phyloP scores from a whole-genome alignment of 768 basidiomycete genomes.

The Termitomyces sp. region DNA sequence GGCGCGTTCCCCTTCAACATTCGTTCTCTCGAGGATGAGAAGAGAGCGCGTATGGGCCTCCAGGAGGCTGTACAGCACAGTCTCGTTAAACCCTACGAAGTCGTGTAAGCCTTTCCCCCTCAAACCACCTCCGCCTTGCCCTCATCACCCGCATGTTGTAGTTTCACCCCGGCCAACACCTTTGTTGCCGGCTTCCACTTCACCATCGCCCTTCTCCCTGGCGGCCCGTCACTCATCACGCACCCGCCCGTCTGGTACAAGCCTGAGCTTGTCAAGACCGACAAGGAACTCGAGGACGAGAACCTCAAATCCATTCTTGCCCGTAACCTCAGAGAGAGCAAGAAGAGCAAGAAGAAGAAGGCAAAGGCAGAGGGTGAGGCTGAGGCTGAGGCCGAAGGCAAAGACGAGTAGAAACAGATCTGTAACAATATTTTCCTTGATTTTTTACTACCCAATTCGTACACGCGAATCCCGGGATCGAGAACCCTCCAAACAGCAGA shows the following conservation, averaged over 20 bases:
- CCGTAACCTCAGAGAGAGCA: slow-evolving; percentile 78
- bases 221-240: slow-evolving; percentile 83
- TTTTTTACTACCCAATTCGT: neutral
- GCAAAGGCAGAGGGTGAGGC: slow-evolving; percentile 43
- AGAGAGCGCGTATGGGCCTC: slow-evolving; percentile 89
- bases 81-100: slow-evolving; percentile 91
- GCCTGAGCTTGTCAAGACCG: slow-evolving; percentile 82
- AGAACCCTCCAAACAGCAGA: neutral
- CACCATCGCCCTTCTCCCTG: slow-evolving; percentile 89
- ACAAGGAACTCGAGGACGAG: slow-evolving; percentile 85
- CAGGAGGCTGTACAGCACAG: slow-evolving; percentile 95
- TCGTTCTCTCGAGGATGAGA: slow-evolving; percentile 91
- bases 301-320: slow-evolving; percentile 76
- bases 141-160: slow-evolving; percentile 19
- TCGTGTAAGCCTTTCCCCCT: slow-evolving; percentile 53
- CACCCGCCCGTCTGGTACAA: slow-evolving; percentile 92
- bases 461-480: neutral
- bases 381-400: slow-evolving; percentile 19
- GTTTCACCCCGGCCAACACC: slow-evolving; percentile 77
- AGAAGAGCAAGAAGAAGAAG: slow-evolving; percentile 90
- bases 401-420: slow-evolving; percentile 16
- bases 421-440: slow-evolving; percentile 1
- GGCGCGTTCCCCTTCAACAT: slow-evolving; percentile 98
- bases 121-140: slow-evolving; percentile 1
- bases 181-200: slow-evolving; percentile 96